A percentile compares a stretch with the other conserved stretches of the same genome.
phyloP scores from a whole-genome alignment of 768 basidiomycete genomes.

The Heimioporus sp. region DNA sequence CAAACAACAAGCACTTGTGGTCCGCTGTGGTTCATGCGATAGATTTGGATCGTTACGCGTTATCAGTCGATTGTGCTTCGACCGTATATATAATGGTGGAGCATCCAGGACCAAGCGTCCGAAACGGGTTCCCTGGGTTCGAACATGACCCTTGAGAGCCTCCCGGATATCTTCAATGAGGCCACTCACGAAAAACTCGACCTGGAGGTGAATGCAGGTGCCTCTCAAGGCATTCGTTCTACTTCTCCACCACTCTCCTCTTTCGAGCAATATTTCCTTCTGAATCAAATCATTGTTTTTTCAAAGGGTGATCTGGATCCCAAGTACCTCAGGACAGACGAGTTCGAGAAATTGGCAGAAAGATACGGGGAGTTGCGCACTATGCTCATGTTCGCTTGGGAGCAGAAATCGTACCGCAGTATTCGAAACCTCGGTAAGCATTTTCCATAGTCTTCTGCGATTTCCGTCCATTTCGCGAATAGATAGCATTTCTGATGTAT shows the following conservation, averaged over 20 bases:
- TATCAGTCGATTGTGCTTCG: no score
- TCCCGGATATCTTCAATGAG: neutral
- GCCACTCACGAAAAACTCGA: neutral
- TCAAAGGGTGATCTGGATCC: neutral
- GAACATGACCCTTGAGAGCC: neutral
- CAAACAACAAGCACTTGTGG: no score
- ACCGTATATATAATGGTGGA: no score
- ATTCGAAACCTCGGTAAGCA: neutral
- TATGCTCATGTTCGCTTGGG: neutral
- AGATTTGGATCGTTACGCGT: no score
- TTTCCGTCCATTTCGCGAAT: no score
- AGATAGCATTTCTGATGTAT: neutral
- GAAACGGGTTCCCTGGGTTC: no score
- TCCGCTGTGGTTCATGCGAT: no score
- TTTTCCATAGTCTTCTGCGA: neutral
- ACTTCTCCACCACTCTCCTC: neutral
- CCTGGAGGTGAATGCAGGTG: neutral
- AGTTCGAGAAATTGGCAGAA: neutral
- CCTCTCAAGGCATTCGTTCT: no score
- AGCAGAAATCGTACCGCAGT: neutral
- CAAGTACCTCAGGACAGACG: neutral
- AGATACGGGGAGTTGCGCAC: neutral
- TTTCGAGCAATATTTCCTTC: neutral
- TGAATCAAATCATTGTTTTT: neutral
- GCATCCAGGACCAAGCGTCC: no score